Conservation (phyloP, 148 eudicot species). For the Drosera capensis region DNA sequence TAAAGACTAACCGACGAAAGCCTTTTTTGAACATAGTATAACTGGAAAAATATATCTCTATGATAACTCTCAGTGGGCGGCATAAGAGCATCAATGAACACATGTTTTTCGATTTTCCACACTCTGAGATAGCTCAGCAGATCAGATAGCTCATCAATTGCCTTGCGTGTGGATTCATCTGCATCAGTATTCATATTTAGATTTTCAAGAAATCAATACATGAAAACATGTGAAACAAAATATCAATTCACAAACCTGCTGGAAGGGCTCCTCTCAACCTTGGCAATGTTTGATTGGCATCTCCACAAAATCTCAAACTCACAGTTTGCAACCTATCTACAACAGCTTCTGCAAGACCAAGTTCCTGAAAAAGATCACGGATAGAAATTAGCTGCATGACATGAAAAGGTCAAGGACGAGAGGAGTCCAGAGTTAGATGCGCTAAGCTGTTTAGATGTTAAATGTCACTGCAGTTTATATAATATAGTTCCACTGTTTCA, state of each 20-base stretch:
- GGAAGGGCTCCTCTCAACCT: conserved; percentile 93
- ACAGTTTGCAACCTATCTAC: conserved; percentile 89
- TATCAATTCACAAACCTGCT: conserved; percentile 35
- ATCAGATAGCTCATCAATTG: conserved; percentile 82
- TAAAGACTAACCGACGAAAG: conserved; percentile 4
- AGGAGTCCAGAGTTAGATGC: not conserved
- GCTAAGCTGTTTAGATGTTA: not conserved
- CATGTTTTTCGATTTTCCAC: conserved; percentile 60
- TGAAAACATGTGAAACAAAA: not conserved
- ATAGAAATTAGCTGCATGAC: not conserved
- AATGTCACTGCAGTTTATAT: not conserved
- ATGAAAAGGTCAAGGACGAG: not conserved
- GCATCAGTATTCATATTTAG: conserved; percentile 12
- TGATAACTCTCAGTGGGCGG: conserved; percentile 84
- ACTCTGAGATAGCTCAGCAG: conserved; percentile 62
- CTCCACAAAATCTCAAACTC: conserved; percentile 75
- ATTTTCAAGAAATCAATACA: too few species aligned
- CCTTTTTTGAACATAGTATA: conserved; percentile 14
- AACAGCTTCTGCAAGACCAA: conserved; percentile 60
- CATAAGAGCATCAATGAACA: conserved; percentile 75
- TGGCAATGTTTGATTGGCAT: conserved; percentile 75
- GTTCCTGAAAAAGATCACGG: conserved; percentile 39
- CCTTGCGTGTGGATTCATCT: conserved; percentile 61
- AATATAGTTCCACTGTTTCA: conserved; percentile 2
- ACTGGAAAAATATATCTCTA: conserved; percentile 86